Base-by-base conservation (phyloP, 129 eudicot genomes). In the Flaveria sonorensis region DNA sequence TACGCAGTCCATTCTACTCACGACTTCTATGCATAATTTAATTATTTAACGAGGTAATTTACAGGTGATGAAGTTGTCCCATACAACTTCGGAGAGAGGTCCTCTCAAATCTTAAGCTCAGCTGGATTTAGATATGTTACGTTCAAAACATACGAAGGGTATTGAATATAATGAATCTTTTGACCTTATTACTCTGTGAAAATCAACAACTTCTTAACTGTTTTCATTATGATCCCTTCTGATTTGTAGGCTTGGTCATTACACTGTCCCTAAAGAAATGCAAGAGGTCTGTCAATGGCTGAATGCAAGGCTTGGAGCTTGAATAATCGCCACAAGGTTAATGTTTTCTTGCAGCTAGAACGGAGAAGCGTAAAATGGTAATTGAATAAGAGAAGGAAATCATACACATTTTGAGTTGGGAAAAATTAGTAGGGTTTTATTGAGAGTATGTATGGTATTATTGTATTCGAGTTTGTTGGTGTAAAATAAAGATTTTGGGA, bases 11-110 rank as follows among this genome's bases (percentile, higher is more conserved):
- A 45, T 19, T 7, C 10, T 24, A 47, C 59, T n/a, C 10, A 10
- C 16, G 15, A 28, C 32, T 13, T 11, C 19, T 68, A 23, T 36
- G 15, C 24, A 20, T 67, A 26, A n/a, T 18, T 32, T 70, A 36
- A 71, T 10, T 43, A 60, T 61, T 45, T 46, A 19, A 60, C 14
- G 2, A 24, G 39, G 21, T 9, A 10, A 64, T 59, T 53, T 81
- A 53, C 79, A 95, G 99, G 92, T 82, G 99, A 95, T 68, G 97
- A 95, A 77, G 97, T 91, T 57, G 96, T 95, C 62, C 92, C 96
- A 56, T 88, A 68, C 80, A 85, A 39, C 63, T 82, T 81, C 23
- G 97, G 99, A 80, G 94, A 95, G 83, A 91, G 76, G 78, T 89
- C 99, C 0, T 76, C 86, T 64, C 89, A 86, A 18, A 79, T 85